Percentiles rank a stretch among this genome's conserved stretches.
Evolutionary conservation across 352 stramenopile genomes (phyloP).

Genomic region (Globisporangium emineosum): DNA sequence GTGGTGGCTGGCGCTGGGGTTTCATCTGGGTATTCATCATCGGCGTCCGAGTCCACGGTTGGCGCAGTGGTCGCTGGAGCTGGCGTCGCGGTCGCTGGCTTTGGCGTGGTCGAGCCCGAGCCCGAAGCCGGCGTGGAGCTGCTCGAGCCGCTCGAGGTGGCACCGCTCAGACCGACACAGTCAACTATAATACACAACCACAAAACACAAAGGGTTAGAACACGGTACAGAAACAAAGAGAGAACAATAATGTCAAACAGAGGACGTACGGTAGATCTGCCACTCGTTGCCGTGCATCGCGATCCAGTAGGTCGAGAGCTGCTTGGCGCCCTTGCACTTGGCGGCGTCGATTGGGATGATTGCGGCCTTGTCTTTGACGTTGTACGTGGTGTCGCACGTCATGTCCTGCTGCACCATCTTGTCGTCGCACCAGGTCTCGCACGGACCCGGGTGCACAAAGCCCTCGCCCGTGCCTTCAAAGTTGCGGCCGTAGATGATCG

Average conservation of each 20-base stretch:
- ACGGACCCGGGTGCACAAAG: conserved; percentile 34
- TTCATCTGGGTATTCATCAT: conserved; percentile 1
- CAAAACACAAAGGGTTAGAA: conserved; percentile 1
- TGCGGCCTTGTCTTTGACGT: conserved; percentile 24
- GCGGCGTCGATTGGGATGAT: conserved; percentile 39
- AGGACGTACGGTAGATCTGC: conserved; percentile 53
- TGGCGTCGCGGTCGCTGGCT: conserved; percentile 2
- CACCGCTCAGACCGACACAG: conserved; percentile 18
- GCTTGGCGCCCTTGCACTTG: conserved; percentile 30
- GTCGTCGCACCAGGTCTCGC: conserved; percentile 48
- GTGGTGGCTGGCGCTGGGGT: background rate
- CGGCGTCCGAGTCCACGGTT: background rate
- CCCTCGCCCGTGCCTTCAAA: conserved; percentile 25
- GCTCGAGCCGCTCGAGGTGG: background rate
- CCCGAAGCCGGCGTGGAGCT: background rate
- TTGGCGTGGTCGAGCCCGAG: conserved; percentile 4
- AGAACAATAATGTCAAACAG: background rate
- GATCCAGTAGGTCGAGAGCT: conserved; percentile 55
- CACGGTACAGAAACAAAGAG: background rate
- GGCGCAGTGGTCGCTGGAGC: background rate
- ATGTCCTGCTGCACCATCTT: conserved; percentile 34
- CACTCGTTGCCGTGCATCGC: conserved; percentile 42
- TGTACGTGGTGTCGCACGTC: conserved; percentile 29
- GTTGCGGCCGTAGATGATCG: conserved; percentile 33
- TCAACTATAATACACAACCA: conserved; percentile 13